Evolutionary conservation across 129 eudicot species (phyloP).

Genomic region (Heracleum sosnowskyi): DNA sequence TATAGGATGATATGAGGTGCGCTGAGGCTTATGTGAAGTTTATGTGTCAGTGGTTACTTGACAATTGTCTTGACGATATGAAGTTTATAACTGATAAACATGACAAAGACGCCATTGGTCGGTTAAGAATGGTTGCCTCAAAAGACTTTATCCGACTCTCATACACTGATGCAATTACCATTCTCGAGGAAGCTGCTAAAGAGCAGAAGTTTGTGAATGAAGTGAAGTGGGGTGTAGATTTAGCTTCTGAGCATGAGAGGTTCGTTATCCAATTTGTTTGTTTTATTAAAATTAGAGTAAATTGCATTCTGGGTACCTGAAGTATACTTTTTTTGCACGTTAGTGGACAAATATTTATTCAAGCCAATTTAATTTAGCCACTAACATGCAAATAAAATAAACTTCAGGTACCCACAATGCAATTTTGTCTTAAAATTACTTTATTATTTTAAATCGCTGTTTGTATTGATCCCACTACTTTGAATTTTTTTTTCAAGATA

Average conservation of each 20-base stretch:
- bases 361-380: too few relatives aligned
- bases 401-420: too few relatives aligned
- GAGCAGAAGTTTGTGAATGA: constrained; percentile 65
- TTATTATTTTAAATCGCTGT: neutral
- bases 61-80: constrained; percentile 83
- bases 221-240: constrained; percentile 94
- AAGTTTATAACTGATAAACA: constrained; percentile 61
- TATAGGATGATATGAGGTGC: constrained; percentile 91
- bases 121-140: constrained; percentile 71
- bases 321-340: too few relatives aligned
- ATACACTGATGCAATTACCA: constrained; percentile 70
- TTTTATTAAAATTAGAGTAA: too few relatives aligned
- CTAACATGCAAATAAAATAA: too few relatives aligned
- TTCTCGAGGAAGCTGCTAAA: constrained; percentile 64
- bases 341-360: too few relatives aligned
- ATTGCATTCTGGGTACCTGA: too few relatives aligned
- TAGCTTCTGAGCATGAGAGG: constrained; percentile 97
- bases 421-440: neutral
- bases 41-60: constrained; percentile 79
- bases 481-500: constrained; percentile 33
- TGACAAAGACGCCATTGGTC: constrained; percentile 56
- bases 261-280: neutral
- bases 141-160: constrained; percentile 59
- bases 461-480: constrained; percentile 6
- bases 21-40: constrained; percentile 85